These are phyloP conservation scores for Metschnikowia shivogae DNA, from an alignment of 805 yeast genomes.

Conservation along the genomic window DNA sequence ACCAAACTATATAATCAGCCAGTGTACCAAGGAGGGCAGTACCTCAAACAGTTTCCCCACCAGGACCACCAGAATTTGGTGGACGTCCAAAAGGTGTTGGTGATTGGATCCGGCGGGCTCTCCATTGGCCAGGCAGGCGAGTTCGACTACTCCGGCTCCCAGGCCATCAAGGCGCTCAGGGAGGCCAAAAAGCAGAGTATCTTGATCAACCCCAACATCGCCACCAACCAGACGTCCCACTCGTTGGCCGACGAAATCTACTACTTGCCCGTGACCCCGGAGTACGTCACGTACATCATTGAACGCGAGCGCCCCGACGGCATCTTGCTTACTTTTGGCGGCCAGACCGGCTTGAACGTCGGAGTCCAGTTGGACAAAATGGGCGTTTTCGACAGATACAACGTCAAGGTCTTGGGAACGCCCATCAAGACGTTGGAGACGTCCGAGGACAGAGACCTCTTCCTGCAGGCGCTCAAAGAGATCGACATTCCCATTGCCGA, in stretches of 20 bases:
- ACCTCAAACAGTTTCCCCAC: constrained; percentile 52
- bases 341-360: constrained; percentile 95
- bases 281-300: constrained; percentile 89
- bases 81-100: constrained; percentile 81
- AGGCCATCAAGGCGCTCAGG: constrained; percentile 91
- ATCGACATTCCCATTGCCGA: constrained; percentile 95
- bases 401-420: constrained; percentile 94
- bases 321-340: constrained; percentile 93
- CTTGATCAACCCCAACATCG: constrained; percentile 91
- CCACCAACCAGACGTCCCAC: constrained; percentile 95
- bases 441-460: constrained; percentile 95
- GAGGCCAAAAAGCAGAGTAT: constrained; percentile 86
- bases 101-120: constrained; percentile 95
- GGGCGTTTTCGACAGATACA: constrained; percentile 89
- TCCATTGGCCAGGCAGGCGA: constrained; percentile 99
- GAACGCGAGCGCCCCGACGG: constrained; percentile 98
- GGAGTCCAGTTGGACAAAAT: constrained; percentile 92
- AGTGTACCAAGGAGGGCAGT: constrained; percentile 59
- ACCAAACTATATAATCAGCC: constrained; percentile 14
- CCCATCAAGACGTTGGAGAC: constrained; percentile 95
- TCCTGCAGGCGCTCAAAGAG: constrained; percentile 92
- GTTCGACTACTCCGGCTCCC: constrained; percentile 95
- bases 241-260: constrained; percentile 93
- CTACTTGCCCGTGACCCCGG: constrained; percentile 95
- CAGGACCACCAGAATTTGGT: constrained; percentile 65